These are phyloP conservation scores for Naganishia liquefaciens DNA, from an alignment of 1,284 basidiomycete species.

Conservation along the genomic window DNA sequence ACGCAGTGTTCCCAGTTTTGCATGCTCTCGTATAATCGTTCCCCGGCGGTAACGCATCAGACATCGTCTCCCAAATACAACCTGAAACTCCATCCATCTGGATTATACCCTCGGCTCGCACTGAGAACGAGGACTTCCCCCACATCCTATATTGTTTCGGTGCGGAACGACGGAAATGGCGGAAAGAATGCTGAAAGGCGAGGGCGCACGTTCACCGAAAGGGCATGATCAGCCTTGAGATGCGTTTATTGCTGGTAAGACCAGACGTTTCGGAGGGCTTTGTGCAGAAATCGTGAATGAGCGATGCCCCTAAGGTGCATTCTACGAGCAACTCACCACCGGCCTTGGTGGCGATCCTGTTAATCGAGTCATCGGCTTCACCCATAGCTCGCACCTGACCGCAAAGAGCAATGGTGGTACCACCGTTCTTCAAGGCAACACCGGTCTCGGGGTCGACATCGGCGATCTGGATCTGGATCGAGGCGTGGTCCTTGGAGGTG, in stretches of 20 bases:
- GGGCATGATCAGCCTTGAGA: constrained; percentile 22
- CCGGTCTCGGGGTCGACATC: constrained; percentile 89
- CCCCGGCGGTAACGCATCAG: constrained; percentile 11
- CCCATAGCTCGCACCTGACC: constrained; percentile 92
- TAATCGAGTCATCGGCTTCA: constrained; percentile 95
- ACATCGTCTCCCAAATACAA: constrained; percentile 24
- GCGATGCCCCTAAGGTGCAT: not conserved
- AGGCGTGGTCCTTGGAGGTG: constrained; percentile 98
- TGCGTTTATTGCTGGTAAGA: constrained; percentile 32
- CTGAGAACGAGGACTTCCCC: constrained; percentile 30
- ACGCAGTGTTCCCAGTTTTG: not conserved
- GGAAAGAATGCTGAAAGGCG: constrained; percentile 21
- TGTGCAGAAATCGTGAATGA: not conserved
- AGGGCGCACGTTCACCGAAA: constrained; percentile 9
- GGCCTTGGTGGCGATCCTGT: constrained; percentile 92
- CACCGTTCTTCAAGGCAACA: constrained; percentile 74
- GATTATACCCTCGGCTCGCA: constrained; percentile 28
- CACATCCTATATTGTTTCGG: constrained; percentile 13
- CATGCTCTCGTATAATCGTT: constrained; percentile 26
- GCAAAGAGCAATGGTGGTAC: constrained; percentile 90
- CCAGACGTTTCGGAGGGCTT: constrained; percentile 35
- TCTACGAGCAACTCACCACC: constrained; percentile 74
- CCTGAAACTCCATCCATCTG: constrained; percentile 23
- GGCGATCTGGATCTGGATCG: constrained; percentile 91
- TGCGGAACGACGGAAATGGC: constrained; percentile 21